phyloP scores from a whole-genome alignment of 805 yeast species.

The Komagataella kurtzmanii region DNA sequence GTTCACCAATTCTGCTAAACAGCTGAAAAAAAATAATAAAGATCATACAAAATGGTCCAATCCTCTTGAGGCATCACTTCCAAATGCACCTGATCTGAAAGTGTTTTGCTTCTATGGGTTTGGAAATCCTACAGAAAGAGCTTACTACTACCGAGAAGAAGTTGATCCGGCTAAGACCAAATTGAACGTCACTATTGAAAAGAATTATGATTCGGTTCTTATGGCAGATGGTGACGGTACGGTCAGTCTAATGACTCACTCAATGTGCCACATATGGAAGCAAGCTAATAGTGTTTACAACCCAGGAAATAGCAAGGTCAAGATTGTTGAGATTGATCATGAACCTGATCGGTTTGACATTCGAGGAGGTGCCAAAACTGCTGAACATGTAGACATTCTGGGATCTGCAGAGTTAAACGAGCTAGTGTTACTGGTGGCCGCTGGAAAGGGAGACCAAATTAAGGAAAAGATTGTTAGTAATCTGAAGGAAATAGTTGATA shows the following conservation, averaged over 20 bases:
- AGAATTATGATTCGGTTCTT: constrained; percentile 49
- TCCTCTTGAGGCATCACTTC: constrained; percentile 85
- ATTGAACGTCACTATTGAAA: constrained; percentile 61
- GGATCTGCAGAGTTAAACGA: constrained; percentile 92
- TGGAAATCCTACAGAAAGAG: constrained; percentile 94
- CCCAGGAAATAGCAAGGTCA: constrained; percentile 66
- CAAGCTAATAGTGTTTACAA: constrained; percentile 51
- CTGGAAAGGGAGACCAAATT: constrained; percentile 65
- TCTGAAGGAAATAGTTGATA: constrained; percentile 46
- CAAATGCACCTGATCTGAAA: constrained; percentile 87
- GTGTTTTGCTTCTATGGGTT: constrained; percentile 87
- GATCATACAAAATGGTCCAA: constrained; percentile 81
- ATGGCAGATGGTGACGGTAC: constrained; percentile 96
- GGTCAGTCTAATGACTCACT: constrained; percentile 71
- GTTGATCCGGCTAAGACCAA: constrained; percentile 33
- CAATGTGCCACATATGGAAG: constrained; percentile 91
- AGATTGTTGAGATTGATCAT: constrained; percentile 80
- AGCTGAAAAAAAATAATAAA: constrained; percentile 53
- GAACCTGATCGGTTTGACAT: constrained; percentile 91
- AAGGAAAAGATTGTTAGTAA: constrained; percentile 44
- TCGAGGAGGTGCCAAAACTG: constrained; percentile 94
- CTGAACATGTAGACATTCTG: constrained; percentile 93
- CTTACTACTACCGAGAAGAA: constrained; percentile 73
- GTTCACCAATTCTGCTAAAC: constrained; percentile 41
- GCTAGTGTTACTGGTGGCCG: constrained; percentile 64